Percentiles rank a stretch among this genome's conserved stretches.
phyloP scores from a whole-genome alignment of 805 yeast genomes.

The Zygoascus flipseniorum region DNA sequence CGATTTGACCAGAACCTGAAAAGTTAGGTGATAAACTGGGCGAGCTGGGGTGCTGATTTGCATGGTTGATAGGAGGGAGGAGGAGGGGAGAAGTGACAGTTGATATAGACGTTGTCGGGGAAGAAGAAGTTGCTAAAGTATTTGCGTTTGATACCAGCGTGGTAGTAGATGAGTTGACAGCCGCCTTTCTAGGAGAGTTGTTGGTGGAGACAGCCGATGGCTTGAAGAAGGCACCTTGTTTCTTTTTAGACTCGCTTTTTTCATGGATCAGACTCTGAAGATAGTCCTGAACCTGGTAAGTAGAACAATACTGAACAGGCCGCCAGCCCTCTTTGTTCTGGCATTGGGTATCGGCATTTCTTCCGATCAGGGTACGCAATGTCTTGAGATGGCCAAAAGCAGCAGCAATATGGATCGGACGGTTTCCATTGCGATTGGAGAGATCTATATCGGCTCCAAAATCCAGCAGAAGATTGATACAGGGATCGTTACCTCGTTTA shows the following conservation, averaged over 20 bases:
- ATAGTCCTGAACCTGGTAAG: slow-evolving; percentile 41
- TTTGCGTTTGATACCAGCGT: background rate
- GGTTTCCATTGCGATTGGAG: slow-evolving; percentile 66
- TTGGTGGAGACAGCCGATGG: background rate
- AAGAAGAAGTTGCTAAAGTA: background rate
- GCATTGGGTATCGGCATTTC: slow-evolving; percentile 40
- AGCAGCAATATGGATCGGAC: slow-evolving; percentile 78
- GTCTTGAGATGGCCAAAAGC: slow-evolving; percentile 58
- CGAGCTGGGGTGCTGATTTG: background rate
- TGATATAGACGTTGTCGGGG: background rate
- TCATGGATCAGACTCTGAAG: slow-evolving; percentile 27
- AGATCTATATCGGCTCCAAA: slow-evolving; percentile 71
- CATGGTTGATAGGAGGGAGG: background rate
- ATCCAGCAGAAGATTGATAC: slow-evolving; percentile 55
- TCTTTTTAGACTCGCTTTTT: slow-evolving; percentile 11
- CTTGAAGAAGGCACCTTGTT: slow-evolving; percentile 9
- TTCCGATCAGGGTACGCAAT: slow-evolving; percentile 41
- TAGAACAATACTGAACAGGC: slow-evolving; percentile 52
- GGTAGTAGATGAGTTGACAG: background rate
- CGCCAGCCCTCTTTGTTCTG: slow-evolving; percentile 55
- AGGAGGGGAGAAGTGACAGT: background rate
- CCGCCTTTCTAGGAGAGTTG: background rate
- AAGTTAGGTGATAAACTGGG: background rate
- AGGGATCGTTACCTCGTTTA: slow-evolving; percentile 48
- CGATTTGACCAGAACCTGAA: background rate